phyloP scores from a whole-genome alignment of 2,329 filamentous ascomycete genomes.

The Penicillium sp. region DNA sequence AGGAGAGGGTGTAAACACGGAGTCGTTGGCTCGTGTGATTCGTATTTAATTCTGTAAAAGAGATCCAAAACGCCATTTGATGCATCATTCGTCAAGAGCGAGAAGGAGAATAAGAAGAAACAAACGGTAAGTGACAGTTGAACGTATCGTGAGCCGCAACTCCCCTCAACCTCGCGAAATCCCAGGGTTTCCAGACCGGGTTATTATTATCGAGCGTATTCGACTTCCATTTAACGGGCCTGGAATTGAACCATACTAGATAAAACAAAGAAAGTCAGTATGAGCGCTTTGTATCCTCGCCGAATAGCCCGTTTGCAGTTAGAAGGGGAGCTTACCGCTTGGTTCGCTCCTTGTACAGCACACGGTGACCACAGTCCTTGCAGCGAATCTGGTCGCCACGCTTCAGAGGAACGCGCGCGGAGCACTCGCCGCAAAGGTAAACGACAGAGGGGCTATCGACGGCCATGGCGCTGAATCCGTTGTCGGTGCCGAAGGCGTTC shows the following conservation, averaged over 20 bases:
- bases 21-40: conserved; percentile 7
- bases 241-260: conserved; percentile 97
- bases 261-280: conserved; percentile 18
- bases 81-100: conserved; percentile 33
- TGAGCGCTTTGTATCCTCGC: not conserved
- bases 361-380: conserved; percentile 90
- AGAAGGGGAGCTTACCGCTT: conserved; percentile 72
- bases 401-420: conserved; percentile 73
- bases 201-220: not conserved
- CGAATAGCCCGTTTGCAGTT: not conserved
- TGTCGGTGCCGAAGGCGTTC: conserved; percentile 46
- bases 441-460: conserved; percentile 62
- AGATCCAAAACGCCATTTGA: conserved; percentile 39
- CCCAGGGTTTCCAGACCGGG: not conserved
- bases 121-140: conserved; percentile 5
- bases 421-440: conserved; percentile 85
- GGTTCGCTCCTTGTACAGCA: conserved; percentile 96
- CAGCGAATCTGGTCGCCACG: conserved; percentile 82
- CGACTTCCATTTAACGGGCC: conserved; percentile 66
- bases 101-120: conserved; percentile 21
- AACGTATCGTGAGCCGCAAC: conserved; percentile 10
- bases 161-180: conserved; percentile 16
- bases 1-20: not conserved
- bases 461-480: conserved; percentile 43
- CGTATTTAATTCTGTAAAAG: conserved; percentile 11